Conservation (phyloP, 2,329 filamentous ascomycete genomes). For the Alternaria postmessia region DNA sequence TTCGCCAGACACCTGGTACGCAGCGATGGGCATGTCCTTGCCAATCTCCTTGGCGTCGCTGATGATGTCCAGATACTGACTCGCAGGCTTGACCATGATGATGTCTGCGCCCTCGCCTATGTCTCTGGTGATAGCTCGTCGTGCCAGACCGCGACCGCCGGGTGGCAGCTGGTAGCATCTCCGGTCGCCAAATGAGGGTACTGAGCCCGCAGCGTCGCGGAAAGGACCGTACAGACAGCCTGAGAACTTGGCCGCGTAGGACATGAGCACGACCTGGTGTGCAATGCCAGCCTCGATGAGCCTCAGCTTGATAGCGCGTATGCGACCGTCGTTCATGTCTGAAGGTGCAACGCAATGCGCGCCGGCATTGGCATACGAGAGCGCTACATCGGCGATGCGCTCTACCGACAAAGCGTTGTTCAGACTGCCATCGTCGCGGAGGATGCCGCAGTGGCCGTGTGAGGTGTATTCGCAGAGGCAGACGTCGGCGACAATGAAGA, state of each 20-base stretch:
- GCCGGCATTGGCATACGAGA: slow-evolving; percentile 93
- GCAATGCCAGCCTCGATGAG: slow-evolving; percentile 93
- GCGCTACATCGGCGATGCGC: slow-evolving; percentile 94
- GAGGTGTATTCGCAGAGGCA: slow-evolving; percentile 99
- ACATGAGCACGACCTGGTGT: slow-evolving; percentile 93
- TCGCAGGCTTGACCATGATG: slow-evolving; percentile 99
- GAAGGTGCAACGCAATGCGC: slow-evolving; percentile 97
- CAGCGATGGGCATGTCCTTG: slow-evolving; percentile 88
- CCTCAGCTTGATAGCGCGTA: slow-evolving; percentile 97
- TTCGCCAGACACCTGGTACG: slow-evolving; percentile 97
- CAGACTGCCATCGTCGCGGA: slow-evolving; percentile 88
- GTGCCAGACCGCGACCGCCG: slow-evolving; percentile 87
- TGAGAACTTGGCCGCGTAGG: slow-evolving; percentile 96
- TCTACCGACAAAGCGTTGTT: slow-evolving; percentile 96
- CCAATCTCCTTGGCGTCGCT: slow-evolving; percentile 95
- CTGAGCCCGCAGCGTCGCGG: slow-evolving; percentile 91
- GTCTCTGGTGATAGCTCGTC: slow-evolving; percentile 88
- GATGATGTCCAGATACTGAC: slow-evolving; percentile 96
- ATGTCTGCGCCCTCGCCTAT: slow-evolving; percentile 95
- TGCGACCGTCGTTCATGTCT: slow-evolving; percentile 98
- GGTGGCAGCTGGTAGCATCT: slow-evolving; percentile 97
- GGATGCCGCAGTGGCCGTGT: slow-evolving; percentile 95
- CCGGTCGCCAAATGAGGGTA: slow-evolving; percentile 90
- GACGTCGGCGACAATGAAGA: slow-evolving; percentile 92
- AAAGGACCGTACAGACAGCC: slow-evolving; percentile 97